Evolutionary conservation across 2,329 filamentous ascomycete species (phyloP).

Genomic region (Metarhizium album): DNA sequence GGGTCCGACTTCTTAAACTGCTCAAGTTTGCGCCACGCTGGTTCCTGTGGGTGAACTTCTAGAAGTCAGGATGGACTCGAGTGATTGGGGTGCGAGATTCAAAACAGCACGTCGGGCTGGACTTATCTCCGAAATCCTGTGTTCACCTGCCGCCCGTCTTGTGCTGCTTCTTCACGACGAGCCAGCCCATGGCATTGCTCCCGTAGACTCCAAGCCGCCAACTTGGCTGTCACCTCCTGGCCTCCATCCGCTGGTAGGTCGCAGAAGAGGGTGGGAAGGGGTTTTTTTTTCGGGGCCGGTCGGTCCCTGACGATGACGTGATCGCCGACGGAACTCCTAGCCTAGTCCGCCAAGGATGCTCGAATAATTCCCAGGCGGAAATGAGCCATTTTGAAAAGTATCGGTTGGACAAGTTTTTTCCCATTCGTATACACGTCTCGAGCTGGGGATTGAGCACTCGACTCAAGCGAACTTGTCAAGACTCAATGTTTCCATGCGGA

Average conservation of each 20-base stretch:
- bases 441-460: not conserved
- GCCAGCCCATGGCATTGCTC: not conserved
- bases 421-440: not conserved
- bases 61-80: not conserved
- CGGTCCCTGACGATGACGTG: slow-evolving; percentile 8
- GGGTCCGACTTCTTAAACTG: not conserved
- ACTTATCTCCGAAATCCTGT: not conserved
- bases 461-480: not conserved
- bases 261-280: slow-evolving; percentile 1
- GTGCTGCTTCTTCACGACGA: not conserved
- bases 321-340: too few relatives aligned
- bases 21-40: not conserved
- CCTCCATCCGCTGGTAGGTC: not conserved
- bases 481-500: not conserved
- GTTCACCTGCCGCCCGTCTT: not conserved
- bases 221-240: too few relatives aligned
- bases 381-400: not conserved
- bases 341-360: not conserved
- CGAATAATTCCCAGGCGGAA: not conserved
- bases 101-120: not conserved
- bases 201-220: too few relatives aligned
- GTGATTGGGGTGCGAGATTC: not conserved
- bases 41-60: not conserved
- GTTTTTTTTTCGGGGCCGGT: slow-evolving; percentile 2
- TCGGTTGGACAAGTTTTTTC: too few relatives aligned